Conservation (phyloP, 805 yeast species). For the Saccharomyces eubayanus region DNA sequence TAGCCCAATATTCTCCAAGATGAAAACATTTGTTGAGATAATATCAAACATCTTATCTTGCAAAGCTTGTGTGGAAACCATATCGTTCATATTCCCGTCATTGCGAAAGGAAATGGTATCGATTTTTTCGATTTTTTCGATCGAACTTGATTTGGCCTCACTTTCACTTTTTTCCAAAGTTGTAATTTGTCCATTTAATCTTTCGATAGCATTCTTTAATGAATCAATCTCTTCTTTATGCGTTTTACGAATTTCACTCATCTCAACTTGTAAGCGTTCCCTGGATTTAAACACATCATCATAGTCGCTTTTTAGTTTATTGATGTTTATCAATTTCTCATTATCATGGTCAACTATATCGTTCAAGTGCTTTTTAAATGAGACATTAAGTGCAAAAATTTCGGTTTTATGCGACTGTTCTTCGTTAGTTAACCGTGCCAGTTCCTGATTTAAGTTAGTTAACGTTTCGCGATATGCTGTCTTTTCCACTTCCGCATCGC, state of each 20-base stretch:
- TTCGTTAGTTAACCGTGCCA: conserved; percentile 21
- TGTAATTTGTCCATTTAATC: not conserved
- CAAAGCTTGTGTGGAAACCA: not conserved
- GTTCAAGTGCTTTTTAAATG: conserved; percentile 17
- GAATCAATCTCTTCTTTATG: not conserved
- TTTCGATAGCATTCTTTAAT: not conserved
- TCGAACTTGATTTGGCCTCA: not conserved
- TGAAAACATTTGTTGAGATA: conserved; percentile 43
- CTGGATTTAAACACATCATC: not conserved
- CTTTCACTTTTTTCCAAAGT: not conserved
- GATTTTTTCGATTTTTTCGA: not conserved
- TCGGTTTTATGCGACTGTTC: conserved; percentile 6
- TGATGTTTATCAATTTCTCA: not conserved
- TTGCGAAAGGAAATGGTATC: not conserved
- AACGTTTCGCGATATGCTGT: conserved; percentile 27
- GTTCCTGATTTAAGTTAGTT: conserved; percentile 20
- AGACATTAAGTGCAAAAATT: conserved; percentile 16
- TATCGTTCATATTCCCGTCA: not conserved
- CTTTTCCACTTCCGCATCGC: conserved; percentile 21
- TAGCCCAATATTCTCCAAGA: conserved; percentile 71
- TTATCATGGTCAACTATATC: conserved; percentile 9
- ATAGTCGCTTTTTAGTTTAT: not conserved
- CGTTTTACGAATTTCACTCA: not conserved
- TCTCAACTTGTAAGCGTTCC: not conserved
- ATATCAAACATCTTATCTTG: conserved; percentile 23